phyloP scores from a whole-genome alignment of 345 rosid species.

The Acer campestre region DNA sequence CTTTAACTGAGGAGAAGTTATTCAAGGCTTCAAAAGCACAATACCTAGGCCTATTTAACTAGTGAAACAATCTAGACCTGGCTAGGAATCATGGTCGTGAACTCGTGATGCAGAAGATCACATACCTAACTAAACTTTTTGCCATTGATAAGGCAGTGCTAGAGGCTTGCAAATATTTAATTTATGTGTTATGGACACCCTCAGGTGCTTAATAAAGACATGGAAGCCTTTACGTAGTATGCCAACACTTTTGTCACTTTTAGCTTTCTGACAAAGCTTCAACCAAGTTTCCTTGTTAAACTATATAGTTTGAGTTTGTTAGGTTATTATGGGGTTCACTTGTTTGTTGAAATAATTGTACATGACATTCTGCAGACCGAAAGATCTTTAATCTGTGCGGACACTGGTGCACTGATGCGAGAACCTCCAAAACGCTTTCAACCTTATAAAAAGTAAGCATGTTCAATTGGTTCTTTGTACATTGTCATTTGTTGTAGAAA shows the following conservation, averaged over 20 bases:
- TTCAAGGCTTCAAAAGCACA: not conserved
- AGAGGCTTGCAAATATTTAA: not conserved
- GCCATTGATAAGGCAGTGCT: not conserved
- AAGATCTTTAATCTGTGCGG: slow-evolving; percentile 86
- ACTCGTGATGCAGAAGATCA: not conserved
- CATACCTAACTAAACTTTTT: not conserved
- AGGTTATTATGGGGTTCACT: not conserved
- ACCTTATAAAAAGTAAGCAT: slow-evolving; percentile 65
- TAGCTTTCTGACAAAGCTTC: not conserved
- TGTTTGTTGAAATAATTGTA: not conserved
- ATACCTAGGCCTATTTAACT: not conserved
- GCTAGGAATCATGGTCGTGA: not conserved
- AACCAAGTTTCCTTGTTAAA: not conserved
- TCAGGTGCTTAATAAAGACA: not conserved
- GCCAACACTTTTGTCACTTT: not conserved
- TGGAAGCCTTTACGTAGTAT: not conserved
- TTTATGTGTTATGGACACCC: not conserved
- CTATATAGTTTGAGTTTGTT: not conserved
- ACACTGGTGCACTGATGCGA: slow-evolving; percentile 87
- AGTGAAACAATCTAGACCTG: not conserved
- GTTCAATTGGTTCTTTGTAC: not conserved
- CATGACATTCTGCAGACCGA: slow-evolving; percentile 58
- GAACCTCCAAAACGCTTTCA: slow-evolving; percentile 63
- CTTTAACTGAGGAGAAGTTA: not conserved
- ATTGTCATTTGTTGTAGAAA: slow-evolving; percentile 3